A percentile compares a stretch with the other conserved stretches of the same genome.
These are phyloP conservation scores for Phialophora chinensis DNA, from an alignment of 2,329 filamentous ascomycete genomes.

Conservation along the genomic window DNA sequence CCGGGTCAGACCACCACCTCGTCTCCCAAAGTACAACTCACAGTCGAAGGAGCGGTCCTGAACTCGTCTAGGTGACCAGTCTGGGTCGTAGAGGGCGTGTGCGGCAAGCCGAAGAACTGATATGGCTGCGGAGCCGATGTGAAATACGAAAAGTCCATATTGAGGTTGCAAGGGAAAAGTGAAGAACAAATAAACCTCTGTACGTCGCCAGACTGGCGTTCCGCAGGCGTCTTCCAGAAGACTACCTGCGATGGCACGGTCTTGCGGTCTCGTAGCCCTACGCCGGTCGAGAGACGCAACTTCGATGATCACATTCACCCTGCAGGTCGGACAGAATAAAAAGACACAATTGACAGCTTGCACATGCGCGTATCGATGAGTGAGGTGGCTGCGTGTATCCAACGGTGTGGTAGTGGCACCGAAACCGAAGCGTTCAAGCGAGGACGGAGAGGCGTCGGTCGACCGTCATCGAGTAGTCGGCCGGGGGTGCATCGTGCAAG, in stretches of 20 bases:
- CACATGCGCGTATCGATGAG: neutral
- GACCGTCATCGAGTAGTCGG: conserved; percentile 7
- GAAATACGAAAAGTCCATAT: conserved; percentile 66
- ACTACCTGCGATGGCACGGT: neutral
- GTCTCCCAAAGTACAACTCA: conserved; percentile 42
- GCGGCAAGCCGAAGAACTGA: conserved; percentile 56
- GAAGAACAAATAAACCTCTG: neutral
- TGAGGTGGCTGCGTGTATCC: neutral
- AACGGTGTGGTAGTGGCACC: conserved; percentile 4
- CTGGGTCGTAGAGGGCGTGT: conserved; percentile 45
- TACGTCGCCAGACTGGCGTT: neutral
- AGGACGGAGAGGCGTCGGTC: conserved; percentile 4
- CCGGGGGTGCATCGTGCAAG: conserved; percentile 14
- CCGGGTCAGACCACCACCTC: conserved; percentile 28
- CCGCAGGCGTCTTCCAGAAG: neutral
- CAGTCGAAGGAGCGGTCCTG: conserved; percentile 50
- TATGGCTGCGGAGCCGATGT: conserved; percentile 50
- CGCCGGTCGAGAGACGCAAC: neutral
- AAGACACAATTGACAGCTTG: neutral
- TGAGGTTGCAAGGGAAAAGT: neutral
- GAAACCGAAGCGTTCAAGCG: conserved; percentile 6
- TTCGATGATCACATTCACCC: neutral
- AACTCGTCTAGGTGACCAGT: conserved; percentile 53
- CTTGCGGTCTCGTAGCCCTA: neutral
- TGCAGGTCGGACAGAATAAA: neutral